These are phyloP conservation scores for Chlorella sp. DNA, from an alignment of 139 green algal species.

Conservation along the genomic window DNA sequence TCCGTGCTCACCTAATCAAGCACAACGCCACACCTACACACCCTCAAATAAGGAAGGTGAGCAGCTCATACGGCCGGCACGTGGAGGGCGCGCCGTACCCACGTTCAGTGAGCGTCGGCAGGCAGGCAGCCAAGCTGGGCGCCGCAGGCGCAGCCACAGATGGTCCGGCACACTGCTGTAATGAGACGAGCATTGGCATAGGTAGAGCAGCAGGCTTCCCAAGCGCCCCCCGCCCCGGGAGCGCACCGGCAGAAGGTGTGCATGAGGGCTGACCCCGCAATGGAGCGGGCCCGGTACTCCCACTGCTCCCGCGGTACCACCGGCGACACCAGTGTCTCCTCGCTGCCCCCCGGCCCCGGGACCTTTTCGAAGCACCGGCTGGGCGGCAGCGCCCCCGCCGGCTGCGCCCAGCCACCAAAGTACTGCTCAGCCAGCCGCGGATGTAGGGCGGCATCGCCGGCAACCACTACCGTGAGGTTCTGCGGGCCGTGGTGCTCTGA, in stretches of 20 bases:
- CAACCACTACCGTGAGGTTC: constrained; percentile 72
- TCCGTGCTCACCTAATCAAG: too few species aligned
- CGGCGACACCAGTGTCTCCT: constrained; percentile 20
- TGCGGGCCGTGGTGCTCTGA: constrained; percentile 70
- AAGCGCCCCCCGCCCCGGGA: too few species aligned
- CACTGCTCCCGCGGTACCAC: background rate
- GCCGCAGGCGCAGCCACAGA: too few species aligned
- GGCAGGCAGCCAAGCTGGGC: too few species aligned
- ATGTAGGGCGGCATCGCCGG: constrained; percentile 59
- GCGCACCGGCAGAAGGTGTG: constrained; percentile 66
- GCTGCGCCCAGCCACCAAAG: constrained; percentile 23
- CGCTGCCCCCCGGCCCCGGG: background rate
- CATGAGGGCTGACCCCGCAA: constrained; percentile 63
- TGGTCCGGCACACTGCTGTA: too few species aligned
- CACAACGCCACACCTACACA: too few species aligned
- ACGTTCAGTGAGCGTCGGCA: too few species aligned
- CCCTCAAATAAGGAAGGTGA: too few species aligned
- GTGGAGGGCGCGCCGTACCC: too few species aligned
- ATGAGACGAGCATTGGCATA: too few species aligned
- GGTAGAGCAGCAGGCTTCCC: too few species aligned
- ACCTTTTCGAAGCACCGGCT: background rate
- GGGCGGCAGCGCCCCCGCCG: background rate
- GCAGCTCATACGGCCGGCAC: too few species aligned
- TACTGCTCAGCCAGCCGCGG: constrained; percentile 11
- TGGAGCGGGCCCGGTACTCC: background rate